A percentile compares a stretch with the other conserved stretches of the same genome.
Evolutionary conservation across 768 basidiomycete genomes (phyloP).

Genomic region (Russula emetica): DNA sequence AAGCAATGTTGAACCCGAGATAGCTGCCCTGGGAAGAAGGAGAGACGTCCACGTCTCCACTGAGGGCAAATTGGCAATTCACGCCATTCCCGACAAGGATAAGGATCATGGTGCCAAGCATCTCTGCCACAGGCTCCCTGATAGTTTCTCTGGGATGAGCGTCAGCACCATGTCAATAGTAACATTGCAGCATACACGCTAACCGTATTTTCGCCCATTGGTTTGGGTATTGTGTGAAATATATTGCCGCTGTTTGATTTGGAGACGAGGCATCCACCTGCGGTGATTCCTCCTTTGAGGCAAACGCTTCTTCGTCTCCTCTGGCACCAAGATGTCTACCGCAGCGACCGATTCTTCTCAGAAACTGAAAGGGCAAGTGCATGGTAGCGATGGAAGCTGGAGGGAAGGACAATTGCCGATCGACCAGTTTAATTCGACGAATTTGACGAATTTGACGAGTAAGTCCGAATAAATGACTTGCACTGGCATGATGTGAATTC

Average conservation of each 20-base stretch:
- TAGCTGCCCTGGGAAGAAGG: conserved; percentile 29
- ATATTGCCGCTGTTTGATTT: not conserved
- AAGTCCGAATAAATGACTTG: not conserved
- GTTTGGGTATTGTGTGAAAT: conserved; percentile 24
- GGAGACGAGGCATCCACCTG: not conserved
- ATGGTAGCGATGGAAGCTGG: not conserved
- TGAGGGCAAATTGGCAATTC: conserved; percentile 31
- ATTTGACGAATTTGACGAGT: conserved; percentile 4
- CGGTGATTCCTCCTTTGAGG: not conserved
- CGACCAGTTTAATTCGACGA: not conserved
- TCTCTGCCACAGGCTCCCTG: conserved; percentile 31
- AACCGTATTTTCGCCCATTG: conserved; percentile 27
- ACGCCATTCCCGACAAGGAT: conserved; percentile 30
- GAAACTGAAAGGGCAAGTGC: not conserved
- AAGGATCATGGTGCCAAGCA: conserved; percentile 32
- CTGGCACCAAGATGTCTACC: not conserved
- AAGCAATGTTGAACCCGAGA: conserved; percentile 28
- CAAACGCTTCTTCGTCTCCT: not conserved
- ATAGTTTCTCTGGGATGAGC: conserved; percentile 2
- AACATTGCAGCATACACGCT: not conserved
- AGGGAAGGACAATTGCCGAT: not conserved
- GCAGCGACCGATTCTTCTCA: not conserved
- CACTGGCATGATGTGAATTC: too few relatives aligned
- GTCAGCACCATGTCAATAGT: not conserved
- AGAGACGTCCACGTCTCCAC: conserved; percentile 23